phyloP scores from a whole-genome alignment of 768 basidiomycete species.

The Leccinum sublutescens region DNA sequence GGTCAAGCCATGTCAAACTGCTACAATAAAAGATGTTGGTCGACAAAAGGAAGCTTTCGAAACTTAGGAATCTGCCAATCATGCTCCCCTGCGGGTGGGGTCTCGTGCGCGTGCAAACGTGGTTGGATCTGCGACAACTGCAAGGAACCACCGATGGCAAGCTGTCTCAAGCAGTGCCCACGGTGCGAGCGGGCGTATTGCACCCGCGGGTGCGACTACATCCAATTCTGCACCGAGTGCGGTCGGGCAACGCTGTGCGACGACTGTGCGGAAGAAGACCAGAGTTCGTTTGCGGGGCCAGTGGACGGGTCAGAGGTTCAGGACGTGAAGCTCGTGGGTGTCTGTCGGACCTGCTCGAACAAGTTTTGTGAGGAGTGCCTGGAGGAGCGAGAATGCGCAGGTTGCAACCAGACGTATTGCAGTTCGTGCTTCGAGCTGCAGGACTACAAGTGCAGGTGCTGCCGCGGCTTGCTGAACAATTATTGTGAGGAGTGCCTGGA shows the following conservation, averaged over 20 bases:
- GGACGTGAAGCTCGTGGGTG: no score
- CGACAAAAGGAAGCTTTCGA: background rate
- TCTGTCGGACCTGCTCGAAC: no score
- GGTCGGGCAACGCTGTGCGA: slow-evolving; percentile 15
- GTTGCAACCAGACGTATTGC: no score
- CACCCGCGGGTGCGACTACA: slow-evolving; percentile 21
- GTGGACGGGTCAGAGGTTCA: no score
- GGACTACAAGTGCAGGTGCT: no score
- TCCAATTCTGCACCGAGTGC: slow-evolving; percentile 20
- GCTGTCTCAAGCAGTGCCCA: slow-evolving; percentile 16
- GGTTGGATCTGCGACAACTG: slow-evolving; percentile 27
- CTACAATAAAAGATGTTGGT: slow-evolving; percentile 16
- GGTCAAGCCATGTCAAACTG: slow-evolving; percentile 9
- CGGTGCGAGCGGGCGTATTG: slow-evolving; percentile 20
- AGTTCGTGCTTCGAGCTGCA: no score
- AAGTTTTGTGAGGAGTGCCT: no score
- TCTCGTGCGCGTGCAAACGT: slow-evolving; percentile 21
- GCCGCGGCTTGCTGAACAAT: no score
- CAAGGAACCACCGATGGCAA: slow-evolving; percentile 1
- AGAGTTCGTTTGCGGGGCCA: no score
- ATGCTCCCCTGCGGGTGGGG: slow-evolving; percentile 19
- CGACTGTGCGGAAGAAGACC: background rate
- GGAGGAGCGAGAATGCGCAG: no score
- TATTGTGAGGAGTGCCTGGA: no score
- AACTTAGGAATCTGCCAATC: slow-evolving; percentile 13